Evolutionary conservation across 176 grass and related monocot genomes (phyloP).

Genomic region (Bothriochloa decipiens): DNA sequence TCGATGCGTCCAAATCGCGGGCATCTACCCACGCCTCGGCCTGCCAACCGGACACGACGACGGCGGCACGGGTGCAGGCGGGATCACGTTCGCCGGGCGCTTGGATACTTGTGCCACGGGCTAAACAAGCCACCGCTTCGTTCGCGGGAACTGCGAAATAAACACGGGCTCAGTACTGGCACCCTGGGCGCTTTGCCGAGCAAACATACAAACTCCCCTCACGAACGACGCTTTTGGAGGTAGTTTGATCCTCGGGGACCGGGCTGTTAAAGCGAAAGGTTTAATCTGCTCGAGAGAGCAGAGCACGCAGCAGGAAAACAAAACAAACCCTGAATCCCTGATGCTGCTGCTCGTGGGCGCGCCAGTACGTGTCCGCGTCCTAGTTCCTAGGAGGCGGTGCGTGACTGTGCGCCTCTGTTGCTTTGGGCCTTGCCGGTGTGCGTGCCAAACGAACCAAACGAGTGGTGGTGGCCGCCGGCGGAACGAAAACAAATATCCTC

Average conservation of each 20-base stretch:
- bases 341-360: neutral
- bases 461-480: neutral
- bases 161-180: neutral
- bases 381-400: conserved; percentile 12
- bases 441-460: conserved; percentile 11
- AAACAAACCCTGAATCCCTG: no score
- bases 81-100: conserved; percentile 9
- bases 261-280: neutral
- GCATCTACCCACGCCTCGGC: neutral
- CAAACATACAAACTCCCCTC: neutral
- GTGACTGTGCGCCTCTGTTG: neutral
- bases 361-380: neutral
- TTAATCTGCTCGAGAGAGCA: conserved; percentile 25
- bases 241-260: conserved; percentile 31
- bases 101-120: conserved; percentile 43
- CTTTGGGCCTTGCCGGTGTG: neutral
- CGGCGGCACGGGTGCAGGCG: neutral
- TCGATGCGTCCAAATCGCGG: neutral
- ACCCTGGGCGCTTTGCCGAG: neutral
- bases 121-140: neutral
- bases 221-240: conserved; percentile 1
- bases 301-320: neutral
- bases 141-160: neutral
- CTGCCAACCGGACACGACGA: conserved; percentile 12
- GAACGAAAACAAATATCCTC: neutral